Evolutionary conservation across 768 basidiomycete species (phyloP).

Genomic region (Boletus rubroflammeus): DNA sequence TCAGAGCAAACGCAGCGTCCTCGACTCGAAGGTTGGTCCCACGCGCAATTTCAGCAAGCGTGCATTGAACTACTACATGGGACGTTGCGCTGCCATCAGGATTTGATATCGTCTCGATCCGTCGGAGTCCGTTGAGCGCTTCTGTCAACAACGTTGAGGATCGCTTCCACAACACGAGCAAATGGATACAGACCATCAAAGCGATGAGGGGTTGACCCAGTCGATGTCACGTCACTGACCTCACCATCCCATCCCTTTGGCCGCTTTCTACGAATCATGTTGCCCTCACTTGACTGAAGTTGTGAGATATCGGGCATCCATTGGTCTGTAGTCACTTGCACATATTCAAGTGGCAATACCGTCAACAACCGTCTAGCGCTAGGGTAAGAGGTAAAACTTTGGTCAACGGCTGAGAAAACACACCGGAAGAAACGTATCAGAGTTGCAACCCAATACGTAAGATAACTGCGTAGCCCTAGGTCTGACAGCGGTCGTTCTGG

Average conservation of each 20-base stretch:
- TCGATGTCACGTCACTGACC: slow-evolving; percentile 37
- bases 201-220: slow-evolving; percentile 32
- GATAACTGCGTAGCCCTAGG: slow-evolving; percentile 86
- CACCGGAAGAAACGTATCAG: slow-evolving; percentile 83
- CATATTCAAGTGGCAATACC: slow-evolving; percentile 52
- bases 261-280: slow-evolving; percentile 40
- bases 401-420: slow-evolving; percentile 1
- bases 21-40: slow-evolving; percentile 81
- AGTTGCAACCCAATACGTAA: slow-evolving; percentile 82
- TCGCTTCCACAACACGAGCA: background rate
- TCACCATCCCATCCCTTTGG: slow-evolving; percentile 79
- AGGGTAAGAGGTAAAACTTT: background rate
- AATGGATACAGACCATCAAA: slow-evolving; percentile 39
- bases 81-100: slow-evolving; percentile 68
- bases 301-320: slow-evolving; percentile 40
- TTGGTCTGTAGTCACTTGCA: slow-evolving; percentile 43
- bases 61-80: slow-evolving; percentile 65
- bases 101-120: slow-evolving; percentile 54
- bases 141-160: slow-evolving; percentile 34
- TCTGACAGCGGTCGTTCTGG: slow-evolving; percentile 96
- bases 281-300: slow-evolving; percentile 33
- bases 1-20: slow-evolving; percentile 85
- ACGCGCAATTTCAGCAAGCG: slow-evolving; percentile 71
- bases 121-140: slow-evolving; percentile 51
- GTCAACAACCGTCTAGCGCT: slow-evolving; percentile 51